phyloP scores from a whole-genome alignment of 495 filamentous ascomycete genomes.

The Entonaema liquescens region DNA sequence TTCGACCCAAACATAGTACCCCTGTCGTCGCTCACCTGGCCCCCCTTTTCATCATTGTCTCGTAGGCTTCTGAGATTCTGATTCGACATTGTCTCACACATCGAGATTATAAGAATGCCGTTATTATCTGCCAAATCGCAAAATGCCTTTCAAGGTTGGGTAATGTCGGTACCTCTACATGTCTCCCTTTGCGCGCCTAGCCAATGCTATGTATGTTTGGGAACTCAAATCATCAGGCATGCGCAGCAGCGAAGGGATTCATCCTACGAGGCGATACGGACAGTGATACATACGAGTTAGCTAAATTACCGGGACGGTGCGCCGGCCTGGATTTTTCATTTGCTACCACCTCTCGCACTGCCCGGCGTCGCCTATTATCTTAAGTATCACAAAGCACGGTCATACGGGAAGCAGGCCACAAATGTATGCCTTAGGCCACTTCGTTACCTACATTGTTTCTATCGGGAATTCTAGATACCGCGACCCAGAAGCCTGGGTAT shows the following conservation, averaged over 20 bases:
- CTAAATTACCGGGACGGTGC: conserved; percentile 18
- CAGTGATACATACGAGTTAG: conserved; percentile 34
- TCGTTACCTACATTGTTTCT: conserved; percentile 21
- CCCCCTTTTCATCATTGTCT: conserved; percentile 36
- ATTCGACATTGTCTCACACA: conserved; percentile 41
- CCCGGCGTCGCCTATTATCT: conserved; percentile 27
- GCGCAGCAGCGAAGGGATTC: conserved; percentile 25
- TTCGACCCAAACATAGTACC: conserved; percentile 30
- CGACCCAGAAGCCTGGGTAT: conserved; percentile 44
- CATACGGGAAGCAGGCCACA: conserved; percentile 28
- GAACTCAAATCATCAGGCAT: conserved; percentile 18
- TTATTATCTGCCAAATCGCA: conserved; percentile 37
- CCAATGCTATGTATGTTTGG: conserved; percentile 15
- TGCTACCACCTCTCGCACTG: conserved; percentile 29
- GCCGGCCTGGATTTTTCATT: conserved; percentile 17
- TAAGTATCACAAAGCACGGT: conserved; percentile 29
- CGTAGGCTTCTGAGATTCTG: conserved; percentile 33
- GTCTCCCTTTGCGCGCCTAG: conserved; percentile 26
- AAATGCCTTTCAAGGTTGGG: conserved; percentile 27
- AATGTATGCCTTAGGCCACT: conserved; percentile 15
- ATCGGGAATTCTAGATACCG: conserved; percentile 28
- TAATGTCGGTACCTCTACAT: conserved; percentile 12
- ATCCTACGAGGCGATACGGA: conserved; percentile 27
- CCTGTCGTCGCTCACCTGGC: conserved; percentile 38
- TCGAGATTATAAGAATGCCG: conserved; percentile 44